Evolutionary conservation across 2,329 filamentous ascomycete species (phyloP).

Genomic region (Lasiodiplodia hormozganensis): DNA sequence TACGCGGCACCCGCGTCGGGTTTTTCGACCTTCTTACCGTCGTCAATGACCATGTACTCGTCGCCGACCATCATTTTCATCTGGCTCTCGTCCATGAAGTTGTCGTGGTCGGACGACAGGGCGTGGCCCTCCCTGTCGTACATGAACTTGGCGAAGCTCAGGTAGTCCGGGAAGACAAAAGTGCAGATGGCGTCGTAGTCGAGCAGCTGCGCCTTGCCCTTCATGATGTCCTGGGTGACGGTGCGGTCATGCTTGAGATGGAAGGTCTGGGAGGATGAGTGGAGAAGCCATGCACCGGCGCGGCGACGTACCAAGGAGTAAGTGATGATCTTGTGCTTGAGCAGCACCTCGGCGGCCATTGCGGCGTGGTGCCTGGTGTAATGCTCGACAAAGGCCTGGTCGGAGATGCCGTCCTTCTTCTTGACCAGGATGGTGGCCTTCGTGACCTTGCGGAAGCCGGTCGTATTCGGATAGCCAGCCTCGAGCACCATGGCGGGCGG

Average conservation of each 20-base stretch:
- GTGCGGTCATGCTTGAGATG: conserved; percentile 53
- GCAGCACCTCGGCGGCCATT: conserved; percentile 51
- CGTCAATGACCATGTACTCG: conserved; percentile 50
- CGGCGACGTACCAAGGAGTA: conserved; percentile 51
- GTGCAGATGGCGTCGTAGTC: conserved; percentile 58
- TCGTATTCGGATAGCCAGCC: conserved; percentile 53
- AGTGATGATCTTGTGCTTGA: conserved; percentile 52
- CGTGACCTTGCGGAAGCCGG: conserved; percentile 55
- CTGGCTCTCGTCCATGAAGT: conserved; percentile 49
- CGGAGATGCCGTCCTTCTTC: conserved; percentile 55
- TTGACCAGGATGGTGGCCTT: conserved; percentile 56
- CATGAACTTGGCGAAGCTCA: conserved; percentile 54
- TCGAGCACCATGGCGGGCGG: conserved; percentile 48
- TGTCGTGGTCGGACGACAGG: conserved; percentile 44
- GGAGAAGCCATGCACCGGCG: neutral
- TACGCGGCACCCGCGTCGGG: neutral
- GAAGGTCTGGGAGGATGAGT: conserved; percentile 47
- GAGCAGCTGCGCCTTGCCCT: conserved; percentile 51
- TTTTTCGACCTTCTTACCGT: conserved; percentile 41
- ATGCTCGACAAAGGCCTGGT: conserved; percentile 53
- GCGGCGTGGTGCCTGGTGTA: conserved; percentile 56
- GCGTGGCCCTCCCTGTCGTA: conserved; percentile 55
- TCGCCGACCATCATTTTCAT: conserved; percentile 57
- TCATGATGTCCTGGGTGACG: conserved; percentile 54
- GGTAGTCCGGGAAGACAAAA: conserved; percentile 56